Evolutionary conservation across 805 yeast species (phyloP).

Genomic region (Candida cerambycidarum): DNA sequence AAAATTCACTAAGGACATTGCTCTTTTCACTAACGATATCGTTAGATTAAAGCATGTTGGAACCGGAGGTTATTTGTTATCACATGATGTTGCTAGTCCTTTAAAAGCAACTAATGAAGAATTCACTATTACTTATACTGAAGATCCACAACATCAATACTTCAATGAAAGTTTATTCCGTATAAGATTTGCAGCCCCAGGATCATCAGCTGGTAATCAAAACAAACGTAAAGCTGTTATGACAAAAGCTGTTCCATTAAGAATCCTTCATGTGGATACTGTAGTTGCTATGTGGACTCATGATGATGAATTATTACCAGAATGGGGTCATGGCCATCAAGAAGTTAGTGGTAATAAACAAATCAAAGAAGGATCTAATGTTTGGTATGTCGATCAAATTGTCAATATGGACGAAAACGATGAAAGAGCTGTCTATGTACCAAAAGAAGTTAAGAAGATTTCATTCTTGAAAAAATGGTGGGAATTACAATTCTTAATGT

Average conservation of each 20-base stretch:
- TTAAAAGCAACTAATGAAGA: constrained; percentile 90
- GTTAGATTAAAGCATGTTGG: constrained; percentile 79
- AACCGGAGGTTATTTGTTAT: constrained; percentile 74
- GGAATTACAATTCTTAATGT: constrained; percentile 87
- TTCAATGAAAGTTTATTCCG: constrained; percentile 78
- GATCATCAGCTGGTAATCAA: constrained; percentile 37
- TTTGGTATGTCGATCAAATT: constrained; percentile 77
- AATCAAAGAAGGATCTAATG: constrained; percentile 60
- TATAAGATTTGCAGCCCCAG: constrained; percentile 50
- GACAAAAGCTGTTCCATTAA: constrained; percentile 69
- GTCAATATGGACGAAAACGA: constrained; percentile 54
- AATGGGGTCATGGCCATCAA: constrained; percentile 90
- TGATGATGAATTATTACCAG: constrained; percentile 79
- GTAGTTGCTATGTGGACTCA: constrained; percentile 95
- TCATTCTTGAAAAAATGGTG: constrained; percentile 86
- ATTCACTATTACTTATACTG: constrained; percentile 70
- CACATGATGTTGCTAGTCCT: constrained; percentile 98
- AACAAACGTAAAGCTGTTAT: constrained; percentile 53
- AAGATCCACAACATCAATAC: constrained; percentile 48
- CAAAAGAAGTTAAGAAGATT: constrained; percentile 58
- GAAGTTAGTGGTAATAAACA: constrained; percentile 96
- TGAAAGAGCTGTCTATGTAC: constrained; percentile 58
- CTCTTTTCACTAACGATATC: constrained; percentile 65
- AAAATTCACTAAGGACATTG: constrained; percentile 41
- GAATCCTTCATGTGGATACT: constrained; percentile 78